Evolutionary conservation across 306 rosid genomes (phyloP).

Genomic region (Cucumis sativus): DNA sequence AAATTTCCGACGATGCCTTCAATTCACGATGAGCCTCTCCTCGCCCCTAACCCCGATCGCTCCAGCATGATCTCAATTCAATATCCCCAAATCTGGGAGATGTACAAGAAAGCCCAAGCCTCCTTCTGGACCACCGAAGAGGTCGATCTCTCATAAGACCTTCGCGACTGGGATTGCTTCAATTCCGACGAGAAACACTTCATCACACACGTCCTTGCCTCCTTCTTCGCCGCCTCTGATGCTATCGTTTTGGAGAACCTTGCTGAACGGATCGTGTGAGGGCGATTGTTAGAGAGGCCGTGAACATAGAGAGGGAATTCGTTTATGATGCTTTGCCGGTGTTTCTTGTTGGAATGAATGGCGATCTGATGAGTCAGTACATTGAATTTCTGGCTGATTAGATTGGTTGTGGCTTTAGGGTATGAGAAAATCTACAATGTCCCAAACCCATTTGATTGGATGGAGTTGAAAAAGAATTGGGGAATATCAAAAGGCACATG

Average conservation of each 20-base stretch:
- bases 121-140: no score
- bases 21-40: no score
- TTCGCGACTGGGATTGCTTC: neutral
- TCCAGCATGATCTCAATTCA: slow-evolving; percentile 50
- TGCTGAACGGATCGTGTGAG: slow-evolving; percentile 54
- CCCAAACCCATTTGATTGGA: slow-evolving; percentile 82
- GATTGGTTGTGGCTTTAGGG: slow-evolving; percentile 53
- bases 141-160: slow-evolving; percentile 23
- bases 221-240: slow-evolving; percentile 89
- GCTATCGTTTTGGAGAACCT: slow-evolving; percentile 80
- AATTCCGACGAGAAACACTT: slow-evolving; percentile 23
- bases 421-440: slow-evolving; percentile 40
- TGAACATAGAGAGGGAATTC: slow-evolving; percentile 63
- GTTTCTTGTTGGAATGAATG: slow-evolving; percentile 78
- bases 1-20: no score
- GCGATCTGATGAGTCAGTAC: slow-evolving; percentile 56
- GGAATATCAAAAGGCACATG: slow-evolving; percentile 70
- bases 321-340: slow-evolving; percentile 77
- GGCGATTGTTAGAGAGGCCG: slow-evolving; percentile 45
- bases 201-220: slow-evolving; percentile 63
- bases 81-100: slow-evolving; percentile 79
- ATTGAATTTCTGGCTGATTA: slow-evolving; percentile 79
- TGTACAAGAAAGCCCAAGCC: slow-evolving; percentile 22
- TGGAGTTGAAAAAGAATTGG: slow-evolving; percentile 88
- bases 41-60: no score